Percentiles rank a stretch among this genome's conserved stretches.
phyloP scores from a whole-genome alignment of 2,329 filamentous ascomycete genomes.

The Rugonectria rugulosa region DNA sequence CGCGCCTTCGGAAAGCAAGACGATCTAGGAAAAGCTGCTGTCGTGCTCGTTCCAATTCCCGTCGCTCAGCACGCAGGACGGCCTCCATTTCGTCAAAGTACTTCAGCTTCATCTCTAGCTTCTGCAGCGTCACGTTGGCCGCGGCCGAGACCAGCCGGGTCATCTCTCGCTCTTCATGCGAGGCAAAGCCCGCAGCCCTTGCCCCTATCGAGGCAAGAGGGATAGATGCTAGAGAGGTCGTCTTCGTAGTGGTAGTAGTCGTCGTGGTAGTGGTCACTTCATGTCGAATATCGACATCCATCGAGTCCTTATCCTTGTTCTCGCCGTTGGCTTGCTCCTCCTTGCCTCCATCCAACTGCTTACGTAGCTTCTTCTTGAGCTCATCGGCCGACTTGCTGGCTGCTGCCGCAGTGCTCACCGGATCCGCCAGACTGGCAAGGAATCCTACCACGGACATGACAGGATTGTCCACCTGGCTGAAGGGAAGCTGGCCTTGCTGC shows the following conservation, averaged over 20 bases:
- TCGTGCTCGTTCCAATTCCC: conserved; percentile 88
- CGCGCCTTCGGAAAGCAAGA: conserved; percentile 86
- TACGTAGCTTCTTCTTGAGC: conserved; percentile 80
- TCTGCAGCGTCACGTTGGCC: conserved; percentile 93
- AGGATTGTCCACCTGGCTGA: conserved; percentile 92
- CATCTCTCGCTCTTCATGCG: conserved; percentile 96
- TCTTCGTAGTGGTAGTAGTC: conserved; percentile 56
- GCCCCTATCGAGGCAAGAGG: conserved; percentile 87
- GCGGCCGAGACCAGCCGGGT: conserved; percentile 90
- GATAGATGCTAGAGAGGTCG: conserved; percentile 71
- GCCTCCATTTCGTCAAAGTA: conserved; percentile 98
- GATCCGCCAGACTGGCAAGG: conserved; percentile 89
- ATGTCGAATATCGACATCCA: conserved; percentile 69
- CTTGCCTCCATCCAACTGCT: conserved; percentile 71
- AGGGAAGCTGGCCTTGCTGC: conserved; percentile 82
- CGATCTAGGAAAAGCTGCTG: conserved; percentile 95
- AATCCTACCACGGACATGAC: conserved; percentile 97
- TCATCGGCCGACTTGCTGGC: conserved; percentile 88
- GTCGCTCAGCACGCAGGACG: conserved; percentile 87
- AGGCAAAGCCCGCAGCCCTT: conserved; percentile 85
- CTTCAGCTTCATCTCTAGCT: conserved; percentile 92
- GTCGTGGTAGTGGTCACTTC: conserved; percentile 61
- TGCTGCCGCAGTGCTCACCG: conserved; percentile 87
- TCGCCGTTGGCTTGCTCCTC: conserved; percentile 61
- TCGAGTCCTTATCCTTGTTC: conserved; percentile 67